phyloP scores from a whole-genome alignment of 441 rosid genomes.

The Brassica balearica region DNA sequence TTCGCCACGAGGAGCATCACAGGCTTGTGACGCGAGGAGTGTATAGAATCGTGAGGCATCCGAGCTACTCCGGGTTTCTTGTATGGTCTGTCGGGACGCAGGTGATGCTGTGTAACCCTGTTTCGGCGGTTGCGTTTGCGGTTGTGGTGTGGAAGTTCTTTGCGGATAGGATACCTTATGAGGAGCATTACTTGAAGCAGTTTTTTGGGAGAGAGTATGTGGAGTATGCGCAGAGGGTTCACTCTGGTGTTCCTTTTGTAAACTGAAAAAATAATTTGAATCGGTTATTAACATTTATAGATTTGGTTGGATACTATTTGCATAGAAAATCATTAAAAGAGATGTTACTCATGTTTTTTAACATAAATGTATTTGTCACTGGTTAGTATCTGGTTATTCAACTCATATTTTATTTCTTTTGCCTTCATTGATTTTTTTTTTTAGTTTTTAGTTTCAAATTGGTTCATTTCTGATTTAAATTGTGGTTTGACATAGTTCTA shows the following conservation, averaged over 20 bases:
- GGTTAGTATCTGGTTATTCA: neutral
- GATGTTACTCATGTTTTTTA: neutral
- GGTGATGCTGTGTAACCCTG: conserved; percentile 84
- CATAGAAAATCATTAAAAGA: neutral
- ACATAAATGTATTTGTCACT: neutral
- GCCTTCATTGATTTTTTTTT: neutral
- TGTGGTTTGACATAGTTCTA: neutral
- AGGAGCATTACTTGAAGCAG: conserved; percentile 63
- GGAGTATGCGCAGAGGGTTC: conserved; percentile 63
- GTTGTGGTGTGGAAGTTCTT: conserved; percentile 77
- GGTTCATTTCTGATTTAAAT: neutral
- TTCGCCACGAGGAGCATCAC: conserved; percentile 66
- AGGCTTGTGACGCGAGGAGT: conserved; percentile 68
- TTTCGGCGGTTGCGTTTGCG: conserved; percentile 66
- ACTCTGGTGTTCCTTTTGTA: conserved; percentile 83
- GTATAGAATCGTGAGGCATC: conserved; percentile 68
- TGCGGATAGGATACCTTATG: conserved; percentile 65
- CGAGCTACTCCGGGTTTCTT: conserved; percentile 77
- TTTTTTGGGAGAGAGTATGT: conserved; percentile 67
- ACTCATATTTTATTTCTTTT: neutral
- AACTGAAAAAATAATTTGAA: conserved; percentile 46
- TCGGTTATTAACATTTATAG: neutral
- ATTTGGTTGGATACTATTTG: neutral
- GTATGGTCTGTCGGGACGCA: conserved; percentile 84
- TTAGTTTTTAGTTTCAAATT: neutral